These are phyloP conservation scores for Metarhizium album DNA, from an alignment of 2,329 filamentous ascomycete genomes.

Conservation along the genomic window DNA sequence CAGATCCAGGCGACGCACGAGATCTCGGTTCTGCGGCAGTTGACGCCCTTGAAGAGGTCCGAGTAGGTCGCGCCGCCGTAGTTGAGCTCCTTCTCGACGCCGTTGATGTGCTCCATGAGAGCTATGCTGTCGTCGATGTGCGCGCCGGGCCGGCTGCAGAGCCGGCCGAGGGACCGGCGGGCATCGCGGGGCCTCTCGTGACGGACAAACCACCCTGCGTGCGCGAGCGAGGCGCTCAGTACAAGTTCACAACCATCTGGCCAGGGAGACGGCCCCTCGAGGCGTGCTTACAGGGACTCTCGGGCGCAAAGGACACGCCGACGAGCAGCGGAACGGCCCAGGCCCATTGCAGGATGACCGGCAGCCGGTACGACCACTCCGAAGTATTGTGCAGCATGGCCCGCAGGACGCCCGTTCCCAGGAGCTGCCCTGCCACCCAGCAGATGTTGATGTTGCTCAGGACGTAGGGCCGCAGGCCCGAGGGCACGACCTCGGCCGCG, in stretches of 20 bases:
- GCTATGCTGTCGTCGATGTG: conserved; percentile 32
- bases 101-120: conserved; percentile 30
- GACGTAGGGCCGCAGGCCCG: conserved; percentile 23
- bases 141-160: conserved; percentile 19
- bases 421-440: conserved; percentile 30
- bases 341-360: conserved; percentile 31
- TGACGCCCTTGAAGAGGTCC: conserved; percentile 11
- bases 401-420: conserved; percentile 25
- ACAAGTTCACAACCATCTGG: neutral
- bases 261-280: neutral
- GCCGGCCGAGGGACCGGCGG: conserved; percentile 9
- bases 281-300: conserved; percentile 24
- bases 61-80: conserved; percentile 19
- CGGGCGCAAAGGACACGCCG: conserved; percentile 25
- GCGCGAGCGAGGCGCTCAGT: neutral
- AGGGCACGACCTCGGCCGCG: conserved; percentile 26
- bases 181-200: neutral
- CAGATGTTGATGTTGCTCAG: conserved; percentile 31
- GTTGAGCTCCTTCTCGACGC: conserved; percentile 28
- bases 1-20: conserved; percentile 16
- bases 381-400: conserved; percentile 19
- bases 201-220: neutral
- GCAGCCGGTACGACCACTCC: conserved; percentile 26
- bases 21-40: conserved; percentile 19
- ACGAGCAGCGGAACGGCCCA: conserved; percentile 27